Conservation (phyloP, 202 grass and related monocot genomes). For the Schoenoplectus tabernaemontani region DNA sequence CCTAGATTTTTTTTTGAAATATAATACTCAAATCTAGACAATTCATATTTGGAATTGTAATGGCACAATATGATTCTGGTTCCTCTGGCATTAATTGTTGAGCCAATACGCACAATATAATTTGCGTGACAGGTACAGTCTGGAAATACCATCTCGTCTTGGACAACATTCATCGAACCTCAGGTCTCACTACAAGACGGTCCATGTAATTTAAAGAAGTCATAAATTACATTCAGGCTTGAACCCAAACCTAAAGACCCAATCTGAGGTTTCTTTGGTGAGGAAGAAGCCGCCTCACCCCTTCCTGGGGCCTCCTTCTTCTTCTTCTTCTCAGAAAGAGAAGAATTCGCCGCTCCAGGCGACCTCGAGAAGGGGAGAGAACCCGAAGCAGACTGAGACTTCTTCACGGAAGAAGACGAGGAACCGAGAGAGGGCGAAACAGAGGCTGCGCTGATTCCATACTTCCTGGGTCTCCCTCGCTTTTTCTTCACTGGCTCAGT, state of each 20-base stretch:
- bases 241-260: constrained; percentile 18
- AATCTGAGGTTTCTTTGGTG: constrained; percentile 22
- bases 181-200: background rate
- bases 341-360: background rate
- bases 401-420: constrained; percentile 22
- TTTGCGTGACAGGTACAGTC: background rate
- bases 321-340: constrained; percentile 20
- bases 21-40: background rate
- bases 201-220: background rate
- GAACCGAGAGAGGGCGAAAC: background rate
- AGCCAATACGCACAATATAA: background rate
- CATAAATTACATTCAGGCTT: background rate
- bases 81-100: background rate
- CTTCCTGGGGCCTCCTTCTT: constrained; percentile 17
- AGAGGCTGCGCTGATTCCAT: background rate
- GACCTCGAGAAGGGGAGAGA: constrained; percentile 9
- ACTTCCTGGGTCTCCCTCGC: constrained; percentile 24
- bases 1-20: too few relatives aligned
- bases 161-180: background rate
- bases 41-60: background rate
- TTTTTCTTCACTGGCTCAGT: constrained; percentile 13
- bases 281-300: constrained; percentile 17
- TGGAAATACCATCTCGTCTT: background rate
- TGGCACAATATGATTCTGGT: background rate
- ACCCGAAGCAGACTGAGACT: background rate